Evolutionary conservation across 208 protist genomes (phyloP).

Genomic region (Acanthamoeba quina): DNA sequence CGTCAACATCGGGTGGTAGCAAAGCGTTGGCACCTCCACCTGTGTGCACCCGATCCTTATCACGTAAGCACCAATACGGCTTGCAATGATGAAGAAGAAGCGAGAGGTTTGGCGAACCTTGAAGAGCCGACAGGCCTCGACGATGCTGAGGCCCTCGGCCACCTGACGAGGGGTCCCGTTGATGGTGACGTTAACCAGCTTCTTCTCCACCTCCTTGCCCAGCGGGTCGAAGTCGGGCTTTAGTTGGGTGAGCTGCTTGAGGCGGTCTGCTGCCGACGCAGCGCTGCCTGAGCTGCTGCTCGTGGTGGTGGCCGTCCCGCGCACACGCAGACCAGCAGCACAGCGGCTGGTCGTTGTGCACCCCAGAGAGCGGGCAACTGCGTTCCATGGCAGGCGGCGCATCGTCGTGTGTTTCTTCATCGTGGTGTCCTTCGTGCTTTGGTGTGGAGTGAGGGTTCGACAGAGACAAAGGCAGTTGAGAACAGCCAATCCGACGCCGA

Average conservation of each 20-base stretch:
- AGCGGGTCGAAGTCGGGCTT: constrained; percentile 28
- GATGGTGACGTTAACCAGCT: constrained; percentile 30
- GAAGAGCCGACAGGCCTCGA: neutral
- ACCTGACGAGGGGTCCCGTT: neutral
- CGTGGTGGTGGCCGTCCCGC: neutral
- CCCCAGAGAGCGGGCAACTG: neutral
- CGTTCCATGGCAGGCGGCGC: no score
- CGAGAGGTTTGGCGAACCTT: neutral
- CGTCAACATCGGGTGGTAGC: constrained; percentile 76
- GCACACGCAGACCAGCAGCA: neutral
- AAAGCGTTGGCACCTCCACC: constrained; percentile 77
- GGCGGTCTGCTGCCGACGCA: neutral
- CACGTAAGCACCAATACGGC: neutral
- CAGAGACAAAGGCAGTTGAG: no score
- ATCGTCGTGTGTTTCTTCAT: no score
- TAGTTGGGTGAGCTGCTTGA: neutral
- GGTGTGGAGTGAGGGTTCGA: no score
- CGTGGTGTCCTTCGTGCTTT: no score
- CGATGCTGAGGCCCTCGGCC: constrained; percentile 9
- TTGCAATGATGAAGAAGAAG: neutral
- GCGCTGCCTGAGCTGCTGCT: neutral
- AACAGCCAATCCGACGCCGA: no score
- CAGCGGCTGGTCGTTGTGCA: neutral
- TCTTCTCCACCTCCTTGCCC: constrained; percentile 15
- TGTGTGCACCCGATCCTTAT: neutral